Conservation (phyloP, 2,329 filamentous ascomycete genomes). For the Coniochaeta pulveracea region DNA sequence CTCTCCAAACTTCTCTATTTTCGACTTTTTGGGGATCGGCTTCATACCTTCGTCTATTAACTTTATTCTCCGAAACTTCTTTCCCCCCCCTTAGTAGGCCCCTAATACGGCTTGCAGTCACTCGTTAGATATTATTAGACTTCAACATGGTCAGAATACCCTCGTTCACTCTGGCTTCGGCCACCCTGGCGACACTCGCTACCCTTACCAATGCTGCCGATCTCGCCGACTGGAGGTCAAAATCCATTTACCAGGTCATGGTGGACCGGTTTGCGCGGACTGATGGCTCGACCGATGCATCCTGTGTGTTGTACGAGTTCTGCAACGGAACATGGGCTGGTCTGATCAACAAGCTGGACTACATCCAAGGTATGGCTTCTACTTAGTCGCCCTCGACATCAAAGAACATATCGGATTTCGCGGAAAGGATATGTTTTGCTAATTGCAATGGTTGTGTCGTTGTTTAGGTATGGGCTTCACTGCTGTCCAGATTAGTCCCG, state of each 20-base stretch:
- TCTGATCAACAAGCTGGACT: constrained; percentile 47
- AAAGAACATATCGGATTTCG: not conserved
- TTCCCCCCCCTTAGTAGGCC: too few species aligned
- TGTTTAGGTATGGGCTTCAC: constrained; percentile 40
- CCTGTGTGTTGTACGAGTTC: constrained; percentile 35
- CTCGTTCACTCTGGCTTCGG: constrained; percentile 8
- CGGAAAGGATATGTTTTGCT: constrained; percentile 4
- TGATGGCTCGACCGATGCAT: constrained; percentile 29
- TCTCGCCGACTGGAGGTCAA: constrained; percentile 32
- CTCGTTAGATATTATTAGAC: constrained; percentile 5
- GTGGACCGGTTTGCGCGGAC: constrained; percentile 43
- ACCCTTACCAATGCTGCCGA: constrained; percentile 31
- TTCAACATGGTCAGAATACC: constrained; percentile 3
- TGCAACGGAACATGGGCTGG: constrained; percentile 52
- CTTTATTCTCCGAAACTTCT: too few species aligned
- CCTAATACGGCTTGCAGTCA: too few species aligned
- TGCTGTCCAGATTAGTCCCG: constrained; percentile 46
- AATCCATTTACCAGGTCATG: constrained; percentile 47
- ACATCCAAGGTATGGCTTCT: constrained; percentile 35
- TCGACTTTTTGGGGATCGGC: too few species aligned
- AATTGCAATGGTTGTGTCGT: too few species aligned
- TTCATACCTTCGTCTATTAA: too few species aligned
- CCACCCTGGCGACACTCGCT: constrained; percentile 13
- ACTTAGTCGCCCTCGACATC: constrained; percentile 1
- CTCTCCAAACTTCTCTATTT: too few species aligned